A percentile compares a stretch with the other conserved stretches of the same genome.
These are phyloP conservation scores for Suillus tomentosus DNA, from an alignment of 768 basidiomycete species.

Conservation along the genomic window DNA sequence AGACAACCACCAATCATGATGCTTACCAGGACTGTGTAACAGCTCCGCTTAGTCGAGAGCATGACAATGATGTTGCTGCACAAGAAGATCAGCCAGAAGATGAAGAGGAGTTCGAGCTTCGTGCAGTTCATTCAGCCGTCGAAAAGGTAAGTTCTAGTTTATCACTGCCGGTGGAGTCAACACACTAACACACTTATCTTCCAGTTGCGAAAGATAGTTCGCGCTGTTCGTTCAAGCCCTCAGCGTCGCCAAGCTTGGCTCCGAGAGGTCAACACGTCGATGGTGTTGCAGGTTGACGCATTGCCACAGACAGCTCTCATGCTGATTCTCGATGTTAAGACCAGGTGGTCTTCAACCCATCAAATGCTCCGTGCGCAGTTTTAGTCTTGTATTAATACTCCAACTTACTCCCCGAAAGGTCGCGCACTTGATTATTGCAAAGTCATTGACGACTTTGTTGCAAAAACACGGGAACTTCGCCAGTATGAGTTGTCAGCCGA, in stretches of 20 bases:
- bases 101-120: no score
- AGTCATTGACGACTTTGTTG: not conserved
- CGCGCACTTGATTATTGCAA: not conserved
- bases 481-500: not conserved
- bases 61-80: not conserved
- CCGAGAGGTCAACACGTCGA: not conserved
- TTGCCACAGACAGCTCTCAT: not conserved
- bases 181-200: not conserved
- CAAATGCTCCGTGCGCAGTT: not conserved
- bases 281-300: not conserved
- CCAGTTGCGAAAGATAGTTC: not conserved
- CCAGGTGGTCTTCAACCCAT: not conserved
- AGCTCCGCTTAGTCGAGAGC: not conserved
- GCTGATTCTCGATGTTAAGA: not conserved
- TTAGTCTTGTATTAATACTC: not conserved
- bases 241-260: not conserved
- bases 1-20: not conserved
- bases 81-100: not conserved
- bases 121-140: no score
- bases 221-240: not conserved
- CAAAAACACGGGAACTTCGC: not conserved
- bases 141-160: not conserved
- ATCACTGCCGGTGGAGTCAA: not conserved
- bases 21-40: not conserved
- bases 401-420: not conserved